Conservation (phyloP, 2,329 filamentous ascomycete species). For the Penicillium italicum region DNA sequence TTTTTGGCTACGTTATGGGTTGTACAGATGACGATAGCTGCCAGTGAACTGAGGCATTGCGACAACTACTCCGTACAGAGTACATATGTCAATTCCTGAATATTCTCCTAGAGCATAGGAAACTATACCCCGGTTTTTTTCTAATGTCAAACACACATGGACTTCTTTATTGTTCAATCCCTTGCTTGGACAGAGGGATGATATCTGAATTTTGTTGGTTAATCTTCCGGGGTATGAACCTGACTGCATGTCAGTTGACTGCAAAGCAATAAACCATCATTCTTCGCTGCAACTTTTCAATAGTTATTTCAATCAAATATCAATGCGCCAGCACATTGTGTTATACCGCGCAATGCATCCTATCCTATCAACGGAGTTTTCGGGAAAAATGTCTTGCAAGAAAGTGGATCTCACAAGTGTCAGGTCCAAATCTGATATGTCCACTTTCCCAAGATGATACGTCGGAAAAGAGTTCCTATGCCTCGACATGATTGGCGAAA, state of each 20-base stretch:
- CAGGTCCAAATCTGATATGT: constrained; percentile 2
- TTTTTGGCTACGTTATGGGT: neutral
- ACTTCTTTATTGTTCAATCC: neutral
- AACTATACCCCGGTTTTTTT: neutral
- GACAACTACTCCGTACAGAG: neutral
- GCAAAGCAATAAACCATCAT: neutral
- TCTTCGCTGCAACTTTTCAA: neutral
- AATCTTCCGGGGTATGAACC: neutral
- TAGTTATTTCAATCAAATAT: neutral
- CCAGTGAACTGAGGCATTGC: neutral
- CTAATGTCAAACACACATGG: neutral
- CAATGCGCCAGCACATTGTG: neutral
- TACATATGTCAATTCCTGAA: neutral
- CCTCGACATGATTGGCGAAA: neutral
- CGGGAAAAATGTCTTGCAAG: neutral
- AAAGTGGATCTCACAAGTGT: neutral
- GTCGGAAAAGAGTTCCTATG: neutral
- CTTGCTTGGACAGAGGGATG: neutral
- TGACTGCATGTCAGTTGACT: too few relatives aligned
- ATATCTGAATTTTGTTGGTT: neutral
- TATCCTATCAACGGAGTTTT: neutral
- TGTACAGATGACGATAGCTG: neutral
- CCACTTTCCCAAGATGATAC: neutral
- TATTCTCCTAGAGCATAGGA: neutral
- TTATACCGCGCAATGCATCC: neutral